These are phyloP conservation scores for Rosa hybrid DNA, from an alignment of 331 rosid species.

Conservation along the genomic window DNA sequence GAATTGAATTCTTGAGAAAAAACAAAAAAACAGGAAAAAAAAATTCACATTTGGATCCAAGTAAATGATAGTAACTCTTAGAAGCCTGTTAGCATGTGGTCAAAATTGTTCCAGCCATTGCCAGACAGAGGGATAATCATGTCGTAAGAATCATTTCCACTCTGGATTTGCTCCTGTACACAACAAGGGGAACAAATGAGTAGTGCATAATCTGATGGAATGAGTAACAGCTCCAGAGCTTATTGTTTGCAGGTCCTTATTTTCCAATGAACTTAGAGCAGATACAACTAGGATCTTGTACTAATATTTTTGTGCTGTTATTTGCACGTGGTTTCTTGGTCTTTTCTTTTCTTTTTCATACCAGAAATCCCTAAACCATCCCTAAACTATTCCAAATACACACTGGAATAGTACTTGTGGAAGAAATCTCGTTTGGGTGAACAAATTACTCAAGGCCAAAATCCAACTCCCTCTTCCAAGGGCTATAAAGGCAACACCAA, in stretches of 20 bases:
- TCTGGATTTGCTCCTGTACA: neutral
- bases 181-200: neutral
- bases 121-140: neutral
- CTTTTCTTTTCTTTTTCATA: too few species aligned
- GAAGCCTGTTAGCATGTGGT: constrained; percentile 20
- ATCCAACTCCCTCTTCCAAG: neutral
- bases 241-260: too few species aligned
- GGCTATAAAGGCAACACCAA: neutral
- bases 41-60: too few species aligned
- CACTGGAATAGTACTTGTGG: neutral
- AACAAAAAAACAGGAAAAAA: neutral
- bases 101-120: constrained; percentile 21
- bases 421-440: neutral
- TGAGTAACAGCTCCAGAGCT: neutral
- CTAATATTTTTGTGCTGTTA: too few species aligned
- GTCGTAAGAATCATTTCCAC: neutral
- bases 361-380: too few species aligned
- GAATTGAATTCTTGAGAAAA: neutral
- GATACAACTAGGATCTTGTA: too few species aligned
- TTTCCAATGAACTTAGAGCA: too few species aligned
- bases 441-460: neutral
- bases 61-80: neutral
- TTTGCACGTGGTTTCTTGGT: too few species aligned
- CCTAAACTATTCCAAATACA: too few species aligned
- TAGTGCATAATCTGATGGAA: neutral